Evolutionary conservation across 129 eudicot species (phyloP).

Genomic region (Lactuca sativa): DNA sequence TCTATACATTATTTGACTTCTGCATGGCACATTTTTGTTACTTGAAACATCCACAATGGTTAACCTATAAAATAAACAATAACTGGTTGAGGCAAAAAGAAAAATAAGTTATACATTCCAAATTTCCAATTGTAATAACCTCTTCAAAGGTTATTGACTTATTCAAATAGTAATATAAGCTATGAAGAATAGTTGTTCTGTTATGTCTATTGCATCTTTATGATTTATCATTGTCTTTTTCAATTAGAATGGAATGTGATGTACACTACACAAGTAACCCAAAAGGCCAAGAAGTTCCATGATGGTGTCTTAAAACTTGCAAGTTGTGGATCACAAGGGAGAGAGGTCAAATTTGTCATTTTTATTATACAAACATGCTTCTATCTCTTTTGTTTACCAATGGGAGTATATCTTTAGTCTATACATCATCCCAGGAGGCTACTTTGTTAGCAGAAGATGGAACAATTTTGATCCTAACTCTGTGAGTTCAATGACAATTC

Average conservation of each 20-base stretch:
- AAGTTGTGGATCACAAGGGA: conserved; percentile 46
- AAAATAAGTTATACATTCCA: too few species aligned
- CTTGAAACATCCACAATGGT: background rate
- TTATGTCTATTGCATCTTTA: conserved; percentile 3
- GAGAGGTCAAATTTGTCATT: conserved; percentile 40
- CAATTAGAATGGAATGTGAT: conserved; percentile 56
- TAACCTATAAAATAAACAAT: too few species aligned
- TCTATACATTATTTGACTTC: background rate
- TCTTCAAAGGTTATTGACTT: too few species aligned
- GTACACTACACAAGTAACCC: conserved; percentile 61
- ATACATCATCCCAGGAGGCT: conserved; percentile 29
- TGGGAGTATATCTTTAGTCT: background rate
- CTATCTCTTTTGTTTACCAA: conserved; percentile 8
- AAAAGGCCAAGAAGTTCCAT: conserved; percentile 49
- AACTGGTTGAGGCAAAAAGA: too few species aligned
- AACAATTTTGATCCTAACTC: conserved; percentile 43
- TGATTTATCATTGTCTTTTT: conserved; percentile 3
- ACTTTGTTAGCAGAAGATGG: conserved; percentile 61
- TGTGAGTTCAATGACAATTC: too few species aligned
- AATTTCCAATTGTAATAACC: too few species aligned
- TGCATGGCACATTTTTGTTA: conserved; percentile 1
- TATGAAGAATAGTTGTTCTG: too few species aligned
- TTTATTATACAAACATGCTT: conserved; percentile 7
- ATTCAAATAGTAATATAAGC: too few species aligned
- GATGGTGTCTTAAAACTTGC: conserved; percentile 49